A percentile compares a stretch with the other conserved stretches of the same genome.
Evolutionary conservation across 2,329 filamentous ascomycete species (phyloP).

Genomic region (Fusarium piperis): DNA sequence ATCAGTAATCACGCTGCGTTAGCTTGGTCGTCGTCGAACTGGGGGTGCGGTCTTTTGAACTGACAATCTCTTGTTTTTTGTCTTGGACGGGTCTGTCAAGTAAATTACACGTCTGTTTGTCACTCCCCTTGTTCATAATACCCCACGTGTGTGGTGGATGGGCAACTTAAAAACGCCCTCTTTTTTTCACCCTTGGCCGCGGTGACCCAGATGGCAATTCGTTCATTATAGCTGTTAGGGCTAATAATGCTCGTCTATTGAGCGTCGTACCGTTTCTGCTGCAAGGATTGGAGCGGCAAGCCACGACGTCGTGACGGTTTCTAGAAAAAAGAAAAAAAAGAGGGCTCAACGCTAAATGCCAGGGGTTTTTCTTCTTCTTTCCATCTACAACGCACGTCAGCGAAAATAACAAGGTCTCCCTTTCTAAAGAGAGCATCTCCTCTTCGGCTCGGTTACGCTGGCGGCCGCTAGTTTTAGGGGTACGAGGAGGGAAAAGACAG

Average conservation of each 20-base stretch:
- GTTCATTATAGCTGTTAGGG: background rate
- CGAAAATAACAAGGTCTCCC: background rate
- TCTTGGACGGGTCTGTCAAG: background rate
- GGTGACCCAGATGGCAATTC: background rate
- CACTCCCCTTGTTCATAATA: background rate
- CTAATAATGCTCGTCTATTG: background rate
- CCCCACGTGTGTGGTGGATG: background rate
- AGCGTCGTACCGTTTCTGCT: background rate
- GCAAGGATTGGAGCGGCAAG: background rate
- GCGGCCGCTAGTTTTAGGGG: background rate
- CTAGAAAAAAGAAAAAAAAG: conserved; percentile 3
- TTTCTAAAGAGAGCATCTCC: background rate
- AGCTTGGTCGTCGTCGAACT: background rate
- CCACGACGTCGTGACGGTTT: background rate
- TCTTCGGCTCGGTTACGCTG: background rate
- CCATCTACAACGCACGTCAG: background rate
- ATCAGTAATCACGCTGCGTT: conserved; percentile 19
- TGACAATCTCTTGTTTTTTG: background rate
- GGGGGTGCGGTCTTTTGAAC: background rate
- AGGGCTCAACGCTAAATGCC: background rate
- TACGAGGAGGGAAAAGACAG: background rate
- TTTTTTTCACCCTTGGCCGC: background rate
- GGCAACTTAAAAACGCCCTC: background rate
- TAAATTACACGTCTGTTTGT: background rate
- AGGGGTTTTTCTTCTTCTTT: background rate